Conservation (phyloP, 345 rosid species). For the Pelargonium nanum region DNA sequence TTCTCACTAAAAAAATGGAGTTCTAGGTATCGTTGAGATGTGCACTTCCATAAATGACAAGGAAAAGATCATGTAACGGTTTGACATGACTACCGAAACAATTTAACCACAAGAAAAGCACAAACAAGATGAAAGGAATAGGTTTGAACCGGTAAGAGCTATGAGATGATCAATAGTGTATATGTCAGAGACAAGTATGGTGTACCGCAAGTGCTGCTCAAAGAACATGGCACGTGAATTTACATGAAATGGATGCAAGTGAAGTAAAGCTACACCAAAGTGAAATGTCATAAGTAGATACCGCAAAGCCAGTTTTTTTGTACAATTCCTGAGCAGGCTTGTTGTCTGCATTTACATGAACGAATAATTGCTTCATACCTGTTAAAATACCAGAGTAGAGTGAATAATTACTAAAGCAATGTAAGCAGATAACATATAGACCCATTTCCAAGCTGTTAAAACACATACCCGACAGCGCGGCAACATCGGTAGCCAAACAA, state of each 20-base stretch:
- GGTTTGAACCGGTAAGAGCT: constrained; percentile 1
- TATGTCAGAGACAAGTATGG: neutral
- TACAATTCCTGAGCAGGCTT: constrained; percentile 14
- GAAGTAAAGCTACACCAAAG: neutral
- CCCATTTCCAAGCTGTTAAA: neutral
- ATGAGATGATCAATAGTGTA: neutral
- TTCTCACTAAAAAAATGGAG: no score
- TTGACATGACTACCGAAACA: neutral
- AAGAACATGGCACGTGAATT: neutral
- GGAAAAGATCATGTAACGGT: no score
- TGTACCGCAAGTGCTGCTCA: neutral
- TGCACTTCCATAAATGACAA: no score
- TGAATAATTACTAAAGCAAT: neutral
- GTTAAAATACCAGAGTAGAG: constrained; percentile 7
- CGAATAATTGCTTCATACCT: constrained; percentile 19
- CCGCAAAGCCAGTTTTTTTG: constrained; percentile 19
- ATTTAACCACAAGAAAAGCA: no score
- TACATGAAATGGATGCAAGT: neutral
- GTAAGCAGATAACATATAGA: neutral
- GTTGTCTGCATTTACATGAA: constrained; percentile 15
- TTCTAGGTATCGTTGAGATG: no score
- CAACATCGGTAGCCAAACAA: constrained; percentile 15
- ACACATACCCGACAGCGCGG: constrained; percentile 11
- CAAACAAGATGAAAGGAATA: neutral
- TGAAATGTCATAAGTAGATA: neutral